A percentile compares a stretch with the other conserved stretches of the same genome.
Conservation (phyloP, 78 protist genomes). For the Ministeria vibrans region DNA sequence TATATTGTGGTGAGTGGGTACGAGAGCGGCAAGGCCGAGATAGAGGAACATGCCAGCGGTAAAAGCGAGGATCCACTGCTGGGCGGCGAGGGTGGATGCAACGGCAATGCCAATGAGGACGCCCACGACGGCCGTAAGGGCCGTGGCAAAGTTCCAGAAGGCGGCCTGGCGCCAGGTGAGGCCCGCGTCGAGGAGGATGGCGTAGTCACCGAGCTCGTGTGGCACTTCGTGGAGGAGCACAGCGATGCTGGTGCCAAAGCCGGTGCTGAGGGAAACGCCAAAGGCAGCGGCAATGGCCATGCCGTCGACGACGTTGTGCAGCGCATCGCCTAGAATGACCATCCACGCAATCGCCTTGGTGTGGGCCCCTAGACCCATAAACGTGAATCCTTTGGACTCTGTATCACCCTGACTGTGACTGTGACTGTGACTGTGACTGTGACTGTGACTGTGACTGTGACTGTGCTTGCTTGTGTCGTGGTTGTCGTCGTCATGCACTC, state of each 20-base stretch:
- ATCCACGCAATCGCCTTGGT: conserved; percentile 10
- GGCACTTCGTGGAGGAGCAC: conserved; percentile 59
- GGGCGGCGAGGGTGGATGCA: not conserved
- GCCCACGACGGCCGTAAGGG: conserved; percentile 35
- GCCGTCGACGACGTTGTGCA: conserved; percentile 71
- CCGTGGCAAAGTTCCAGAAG: conserved; percentile 32
- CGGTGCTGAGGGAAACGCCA: not conserved
- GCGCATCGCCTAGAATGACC: conserved; percentile 46
- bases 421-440: conserved; percentile 22
- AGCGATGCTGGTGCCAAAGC: conserved; percentile 37
- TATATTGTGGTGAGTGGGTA: not conserved
- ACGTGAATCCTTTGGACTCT: not conserved
- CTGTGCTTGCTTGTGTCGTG: conserved; percentile 17
- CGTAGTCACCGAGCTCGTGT: conserved; percentile 69
- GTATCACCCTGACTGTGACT: not conserved
- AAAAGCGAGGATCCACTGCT: conserved; percentile 11
- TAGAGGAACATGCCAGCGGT: conserved; percentile 63
- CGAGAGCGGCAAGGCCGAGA: conserved; percentile 23
- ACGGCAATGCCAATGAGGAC: conserved; percentile 14
- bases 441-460: conserved; percentile 13
- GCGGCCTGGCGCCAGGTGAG: conserved; percentile 17
- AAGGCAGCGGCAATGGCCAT: conserved; percentile 56
- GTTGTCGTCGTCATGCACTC: conserved; percentile 11
- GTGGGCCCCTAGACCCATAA: not conserved
- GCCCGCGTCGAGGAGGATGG: conserved; percentile 49